These are phyloP conservation scores for Martensiomyces pterosporus DNA, from an alignment of 192 early-diverging fungal species.

Conservation along the genomic window DNA sequence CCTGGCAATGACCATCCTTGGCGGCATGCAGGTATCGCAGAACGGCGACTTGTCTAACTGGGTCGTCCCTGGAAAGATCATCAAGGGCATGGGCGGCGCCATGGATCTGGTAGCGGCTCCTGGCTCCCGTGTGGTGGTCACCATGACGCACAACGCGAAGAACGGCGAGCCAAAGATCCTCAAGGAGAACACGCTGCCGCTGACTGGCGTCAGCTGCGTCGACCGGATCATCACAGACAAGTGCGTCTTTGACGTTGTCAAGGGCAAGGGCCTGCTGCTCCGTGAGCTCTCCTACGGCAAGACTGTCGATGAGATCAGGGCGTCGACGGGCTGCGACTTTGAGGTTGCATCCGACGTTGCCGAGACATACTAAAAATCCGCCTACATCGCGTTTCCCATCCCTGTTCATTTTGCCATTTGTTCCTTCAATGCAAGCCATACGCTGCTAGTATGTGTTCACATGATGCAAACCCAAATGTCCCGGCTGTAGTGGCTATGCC, in stretches of 20 bases:
- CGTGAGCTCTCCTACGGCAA: constrained; percentile 62
- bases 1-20: constrained; percentile 71
- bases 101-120: constrained; percentile 74
- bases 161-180: constrained; percentile 72
- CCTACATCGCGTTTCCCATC: neutral
- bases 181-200: constrained; percentile 62
- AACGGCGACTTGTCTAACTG: constrained; percentile 78
- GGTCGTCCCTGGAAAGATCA: constrained; percentile 82
- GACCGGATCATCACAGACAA: constrained; percentile 64
- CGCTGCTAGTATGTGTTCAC: too few relatives aligned
- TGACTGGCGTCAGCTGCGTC: constrained; percentile 67
- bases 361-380: constrained; percentile 43
- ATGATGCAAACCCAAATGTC: too few relatives aligned
- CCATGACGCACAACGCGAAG: constrained; percentile 63
- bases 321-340: constrained; percentile 60
- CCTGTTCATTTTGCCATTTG: neutral
- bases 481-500: too few relatives aligned
- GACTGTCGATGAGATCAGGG: constrained; percentile 62
- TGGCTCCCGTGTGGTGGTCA: constrained; percentile 69
- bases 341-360: constrained; percentile 51
- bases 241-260: constrained; percentile 68
- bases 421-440: neutral
- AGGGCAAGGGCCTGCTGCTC: constrained; percentile 54
- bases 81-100: constrained; percentile 82
- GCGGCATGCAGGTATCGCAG: constrained; percentile 73